Conservation (phyloP, 202 grass and related monocot genomes). For the Miscanthus sacchariflorus region DNA sequence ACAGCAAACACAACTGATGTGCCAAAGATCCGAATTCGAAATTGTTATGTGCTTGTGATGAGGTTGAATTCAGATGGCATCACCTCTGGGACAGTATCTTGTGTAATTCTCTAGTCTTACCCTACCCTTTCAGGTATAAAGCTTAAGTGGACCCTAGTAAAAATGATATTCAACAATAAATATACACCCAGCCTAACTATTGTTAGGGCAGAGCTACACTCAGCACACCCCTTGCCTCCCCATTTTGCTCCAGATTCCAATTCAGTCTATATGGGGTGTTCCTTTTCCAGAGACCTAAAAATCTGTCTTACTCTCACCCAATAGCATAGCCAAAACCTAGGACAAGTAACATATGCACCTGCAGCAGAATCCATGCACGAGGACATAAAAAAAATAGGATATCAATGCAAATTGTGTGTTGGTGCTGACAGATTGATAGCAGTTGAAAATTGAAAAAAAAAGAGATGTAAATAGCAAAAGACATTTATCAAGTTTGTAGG, state of each 20-base stretch:
- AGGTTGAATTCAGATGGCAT: neutral
- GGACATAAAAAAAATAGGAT: neutral
- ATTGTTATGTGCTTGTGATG: neutral
- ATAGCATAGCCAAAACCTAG: neutral
- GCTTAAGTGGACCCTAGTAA: neutral
- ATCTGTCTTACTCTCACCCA: neutral
- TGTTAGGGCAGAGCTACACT: neutral
- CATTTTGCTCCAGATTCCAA: neutral
- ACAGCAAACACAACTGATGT: neutral
- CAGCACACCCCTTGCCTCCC: neutral
- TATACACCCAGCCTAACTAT: neutral
- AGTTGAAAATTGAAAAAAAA: conserved; percentile 8
- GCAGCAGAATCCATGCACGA: neutral
- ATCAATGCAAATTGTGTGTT: neutral
- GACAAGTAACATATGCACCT: neutral
- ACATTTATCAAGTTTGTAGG: neutral
- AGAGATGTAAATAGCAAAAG: neutral
- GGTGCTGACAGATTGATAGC: neutral
- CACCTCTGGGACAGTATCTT: neutral
- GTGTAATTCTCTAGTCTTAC: neutral
- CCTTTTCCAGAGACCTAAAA: neutral
- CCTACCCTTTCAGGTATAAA: neutral
- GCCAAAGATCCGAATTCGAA: neutral
- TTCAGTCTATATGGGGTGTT: neutral
- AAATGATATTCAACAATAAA: conserved; percentile 14